Percentiles rank a stretch among this genome's conserved stretches.
These are phyloP conservation scores for Kodamaea neixiangensis DNA, from an alignment of 805 yeast species.

Conservation along the genomic window DNA sequence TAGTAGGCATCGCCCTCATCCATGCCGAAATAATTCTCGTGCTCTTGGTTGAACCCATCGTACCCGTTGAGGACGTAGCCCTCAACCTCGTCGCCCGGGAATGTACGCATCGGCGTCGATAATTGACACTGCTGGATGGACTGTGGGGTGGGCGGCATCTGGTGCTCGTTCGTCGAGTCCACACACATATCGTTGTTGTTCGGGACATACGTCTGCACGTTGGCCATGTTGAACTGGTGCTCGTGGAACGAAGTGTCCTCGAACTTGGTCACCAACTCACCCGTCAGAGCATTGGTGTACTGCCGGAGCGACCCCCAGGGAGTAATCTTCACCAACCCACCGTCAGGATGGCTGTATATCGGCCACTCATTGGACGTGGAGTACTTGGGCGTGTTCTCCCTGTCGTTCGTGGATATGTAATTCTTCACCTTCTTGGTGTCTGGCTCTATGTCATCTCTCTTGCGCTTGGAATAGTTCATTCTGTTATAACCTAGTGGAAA, in stretches of 20 bases:
- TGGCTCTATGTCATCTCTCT: slow-evolving; percentile 24
- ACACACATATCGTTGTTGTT: slow-evolving; percentile 4
- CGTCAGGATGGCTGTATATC: slow-evolving; percentile 59
- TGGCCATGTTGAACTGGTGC: slow-evolving; percentile 17
- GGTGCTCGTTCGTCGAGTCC: slow-evolving; percentile 6
- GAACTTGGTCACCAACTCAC: slow-evolving; percentile 48
- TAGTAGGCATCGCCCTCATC: slow-evolving; percentile 8
- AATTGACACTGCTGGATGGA: slow-evolving; percentile 12
- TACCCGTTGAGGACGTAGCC: slow-evolving; percentile 39
- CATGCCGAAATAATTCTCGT: slow-evolving; percentile 31
- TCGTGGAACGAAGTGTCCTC: slow-evolving; percentile 41
- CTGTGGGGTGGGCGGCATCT: slow-evolving; percentile 20
- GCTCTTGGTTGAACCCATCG: slow-evolving; percentile 24
- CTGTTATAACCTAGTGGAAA: neutral
- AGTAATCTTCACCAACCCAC: slow-evolving; percentile 60
- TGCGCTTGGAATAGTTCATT: slow-evolving; percentile 20
- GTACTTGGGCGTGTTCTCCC: slow-evolving; percentile 17
- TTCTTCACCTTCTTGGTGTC: slow-evolving; percentile 24
- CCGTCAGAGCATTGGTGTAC: slow-evolving; percentile 41
- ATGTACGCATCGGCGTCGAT: slow-evolving; percentile 10
- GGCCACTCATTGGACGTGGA: slow-evolving; percentile 49
- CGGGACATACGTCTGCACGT: slow-evolving; percentile 5
- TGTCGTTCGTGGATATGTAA: slow-evolving; percentile 16
- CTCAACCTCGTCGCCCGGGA: slow-evolving; percentile 41
- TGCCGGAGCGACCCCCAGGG: slow-evolving; percentile 64